These are phyloP conservation scores for Verticillium klebahnii DNA, from an alignment of 2,329 filamentous ascomycete genomes.

Conservation along the genomic window DNA sequence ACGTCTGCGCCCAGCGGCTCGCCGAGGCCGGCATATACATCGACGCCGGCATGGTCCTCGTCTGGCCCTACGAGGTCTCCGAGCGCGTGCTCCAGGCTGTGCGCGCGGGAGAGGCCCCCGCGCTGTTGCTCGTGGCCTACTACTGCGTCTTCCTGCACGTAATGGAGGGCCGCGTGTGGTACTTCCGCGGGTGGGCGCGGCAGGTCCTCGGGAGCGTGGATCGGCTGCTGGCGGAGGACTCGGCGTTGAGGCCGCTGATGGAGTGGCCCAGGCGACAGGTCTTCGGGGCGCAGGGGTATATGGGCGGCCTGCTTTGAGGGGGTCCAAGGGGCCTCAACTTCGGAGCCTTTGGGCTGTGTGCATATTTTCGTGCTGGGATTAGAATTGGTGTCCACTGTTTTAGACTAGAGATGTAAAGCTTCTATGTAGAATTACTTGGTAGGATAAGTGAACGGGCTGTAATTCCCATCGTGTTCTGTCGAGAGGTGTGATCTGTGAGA, in stretches of 20 bases:
- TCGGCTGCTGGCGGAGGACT: background rate
- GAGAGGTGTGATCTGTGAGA: too few species aligned
- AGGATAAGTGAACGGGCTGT: too few species aligned
- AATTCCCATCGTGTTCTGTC: too few species aligned
- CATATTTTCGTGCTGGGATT: too few species aligned
- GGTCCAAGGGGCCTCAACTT: background rate
- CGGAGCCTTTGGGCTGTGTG: background rate
- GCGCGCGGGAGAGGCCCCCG: constrained; percentile 14
- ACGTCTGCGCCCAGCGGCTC: constrained; percentile 13
- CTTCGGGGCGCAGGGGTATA: background rate
- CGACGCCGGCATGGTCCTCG: constrained; percentile 16
- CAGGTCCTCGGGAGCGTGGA: constrained; percentile 16
- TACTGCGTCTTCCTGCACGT: constrained; percentile 17
- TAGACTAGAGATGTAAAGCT: too few species aligned
- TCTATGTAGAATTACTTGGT: too few species aligned
- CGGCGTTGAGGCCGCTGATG: background rate
- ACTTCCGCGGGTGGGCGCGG: constrained; percentile 18
- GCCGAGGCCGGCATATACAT: constrained; percentile 15
- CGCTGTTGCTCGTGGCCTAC: constrained; percentile 20
- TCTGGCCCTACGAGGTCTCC: constrained; percentile 20
- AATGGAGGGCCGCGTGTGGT: constrained; percentile 21
- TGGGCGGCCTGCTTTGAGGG: background rate
- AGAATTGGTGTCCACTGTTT: too few species aligned
- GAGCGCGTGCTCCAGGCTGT: constrained; percentile 21
- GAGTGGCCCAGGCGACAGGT: background rate